phyloP scores from a whole-genome alignment of 768 basidiomycete species.

The Exidia glandulosa region DNA sequence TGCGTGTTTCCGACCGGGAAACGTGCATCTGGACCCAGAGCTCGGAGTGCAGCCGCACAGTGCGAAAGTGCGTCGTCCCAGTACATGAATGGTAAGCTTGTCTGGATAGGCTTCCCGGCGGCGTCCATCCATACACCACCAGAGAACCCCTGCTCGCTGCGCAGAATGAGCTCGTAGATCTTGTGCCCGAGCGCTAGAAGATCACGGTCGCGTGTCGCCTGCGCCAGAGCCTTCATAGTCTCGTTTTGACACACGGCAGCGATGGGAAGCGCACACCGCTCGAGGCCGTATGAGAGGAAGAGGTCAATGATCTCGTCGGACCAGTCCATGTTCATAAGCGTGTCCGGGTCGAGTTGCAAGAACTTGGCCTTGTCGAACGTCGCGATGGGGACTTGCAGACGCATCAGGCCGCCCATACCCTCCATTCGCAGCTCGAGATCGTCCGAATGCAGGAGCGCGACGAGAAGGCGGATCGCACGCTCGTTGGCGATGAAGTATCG shows the following conservation, averaged over 20 bases:
- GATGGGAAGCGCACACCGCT: constrained; percentile 28
- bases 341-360: constrained; percentile 36
- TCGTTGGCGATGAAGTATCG: constrained; percentile 34
- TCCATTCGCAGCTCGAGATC: constrained; percentile 42
- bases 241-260: constrained; percentile 30
- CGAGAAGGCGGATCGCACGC: constrained; percentile 36
- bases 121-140: constrained; percentile 39
- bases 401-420: constrained; percentile 43
- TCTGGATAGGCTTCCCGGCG: constrained; percentile 29
- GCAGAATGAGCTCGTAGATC: constrained; percentile 37
- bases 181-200: constrained; percentile 39
- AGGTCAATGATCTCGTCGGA: constrained; percentile 35
- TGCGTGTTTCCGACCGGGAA: constrained; percentile 23
- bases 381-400: constrained; percentile 32
- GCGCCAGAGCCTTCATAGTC: constrained; percentile 44
- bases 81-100: constrained; percentile 48
- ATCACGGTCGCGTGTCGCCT: constrained; percentile 34
- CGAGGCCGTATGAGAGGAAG: constrained; percentile 37
- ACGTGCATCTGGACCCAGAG: neutral
- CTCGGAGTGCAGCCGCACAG: constrained; percentile 40
- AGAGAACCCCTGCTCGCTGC: constrained; percentile 49
- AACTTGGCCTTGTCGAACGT: constrained; percentile 31
- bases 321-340: constrained; percentile 32
- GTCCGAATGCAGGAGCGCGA: constrained; percentile 42
- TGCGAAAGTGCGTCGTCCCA: constrained; percentile 50